Percentiles rank a stretch among this genome's conserved stretches.
phyloP scores from a whole-genome alignment of 192 early-diverging fungal genomes.

The Chytriomyces sp. region DNA sequence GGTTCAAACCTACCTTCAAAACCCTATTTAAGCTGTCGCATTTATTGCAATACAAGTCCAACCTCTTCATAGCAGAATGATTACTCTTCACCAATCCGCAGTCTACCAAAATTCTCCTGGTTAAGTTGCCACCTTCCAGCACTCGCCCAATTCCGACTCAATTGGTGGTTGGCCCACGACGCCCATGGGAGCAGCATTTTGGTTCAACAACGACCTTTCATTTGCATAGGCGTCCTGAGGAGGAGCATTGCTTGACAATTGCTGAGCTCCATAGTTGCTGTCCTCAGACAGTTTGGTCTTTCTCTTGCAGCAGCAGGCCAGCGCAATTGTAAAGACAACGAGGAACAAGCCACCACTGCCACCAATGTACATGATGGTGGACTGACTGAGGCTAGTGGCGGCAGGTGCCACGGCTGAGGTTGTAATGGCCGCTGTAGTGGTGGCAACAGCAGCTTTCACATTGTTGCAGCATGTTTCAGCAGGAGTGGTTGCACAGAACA shows the following conservation, averaged over 20 bases:
- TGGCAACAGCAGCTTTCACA: background rate
- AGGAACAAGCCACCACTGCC: background rate
- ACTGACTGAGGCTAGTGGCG: background rate
- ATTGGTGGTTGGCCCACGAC: background rate
- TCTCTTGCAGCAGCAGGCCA: background rate
- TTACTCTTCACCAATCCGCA: too few relatives aligned
- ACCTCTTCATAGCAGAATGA: too few relatives aligned
- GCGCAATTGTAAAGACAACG: background rate
- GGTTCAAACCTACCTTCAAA: too few relatives aligned
- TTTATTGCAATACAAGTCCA: too few relatives aligned
- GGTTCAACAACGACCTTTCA: background rate
- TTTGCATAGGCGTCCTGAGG: background rate
- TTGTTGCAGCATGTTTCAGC: background rate
- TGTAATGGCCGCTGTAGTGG: background rate
- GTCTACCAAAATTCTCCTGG: too few relatives aligned
- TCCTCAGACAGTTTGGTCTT: background rate
- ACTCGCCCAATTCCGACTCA: too few relatives aligned
- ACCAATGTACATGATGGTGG: background rate
- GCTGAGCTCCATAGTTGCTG: background rate
- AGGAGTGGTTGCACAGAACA: slow-evolving; percentile 6
- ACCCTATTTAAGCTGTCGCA: too few relatives aligned
- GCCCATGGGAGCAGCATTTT: background rate
- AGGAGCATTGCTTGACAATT: background rate
- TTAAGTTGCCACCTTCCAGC: too few relatives aligned
- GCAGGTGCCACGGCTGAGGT: background rate